Evolutionary conservation across 2,329 filamentous ascomycete species (phyloP), one percentile per base, ranked within the genome.

Genomic region (Ceratocystiopsis sp.): DNA sequence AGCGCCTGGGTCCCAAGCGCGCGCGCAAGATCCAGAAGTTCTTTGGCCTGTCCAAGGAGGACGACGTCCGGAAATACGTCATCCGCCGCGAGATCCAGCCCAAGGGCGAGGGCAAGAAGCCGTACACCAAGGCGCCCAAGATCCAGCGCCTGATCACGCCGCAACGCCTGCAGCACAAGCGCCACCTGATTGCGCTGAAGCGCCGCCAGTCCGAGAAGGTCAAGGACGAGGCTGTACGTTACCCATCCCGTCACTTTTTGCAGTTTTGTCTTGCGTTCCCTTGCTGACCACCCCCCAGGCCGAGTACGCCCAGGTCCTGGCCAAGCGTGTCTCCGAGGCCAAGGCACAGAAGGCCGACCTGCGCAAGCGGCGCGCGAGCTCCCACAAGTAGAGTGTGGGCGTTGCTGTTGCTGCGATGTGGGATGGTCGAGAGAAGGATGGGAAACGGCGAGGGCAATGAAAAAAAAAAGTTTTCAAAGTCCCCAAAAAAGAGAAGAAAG

Each of bases 41-140:
- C 83, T 98, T 96, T 75, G 80, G 85, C 74, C 84, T 98, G 78
- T 89, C 81, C 84, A 96, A 96, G 87, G 87, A 96, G 81, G 91
- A 98, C 77, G 91, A 98, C 84, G 83, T 91, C 71, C 89, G 91
- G 76, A 95, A 96, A 76, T 98, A 94, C 74, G 91, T 98, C 69
- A 96, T 98, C 63, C 91, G 91, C 67, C 91, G 91, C 67, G 91
- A 96, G 69, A 80, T 98, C 61, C 79, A 86, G 73, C 84, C 85
- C 65, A 93, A 93, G 82, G 83, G 80, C 63, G 91, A 96, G 77
- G 89, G 86, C 71, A 93, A 91, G 74, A 82, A 84, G 73, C 71
- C 87, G 59, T 96, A 96, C 81, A 95, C 89, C 82, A 98, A 98
- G 84, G 91, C 91, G 60, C 91, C 91, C 68, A 93, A 89, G 78